Percentiles rank a stretch among this genome's conserved stretches.
phyloP scores from a whole-genome alignment of 768 basidiomycete genomes.

The Amylocystis lapponica region DNA sequence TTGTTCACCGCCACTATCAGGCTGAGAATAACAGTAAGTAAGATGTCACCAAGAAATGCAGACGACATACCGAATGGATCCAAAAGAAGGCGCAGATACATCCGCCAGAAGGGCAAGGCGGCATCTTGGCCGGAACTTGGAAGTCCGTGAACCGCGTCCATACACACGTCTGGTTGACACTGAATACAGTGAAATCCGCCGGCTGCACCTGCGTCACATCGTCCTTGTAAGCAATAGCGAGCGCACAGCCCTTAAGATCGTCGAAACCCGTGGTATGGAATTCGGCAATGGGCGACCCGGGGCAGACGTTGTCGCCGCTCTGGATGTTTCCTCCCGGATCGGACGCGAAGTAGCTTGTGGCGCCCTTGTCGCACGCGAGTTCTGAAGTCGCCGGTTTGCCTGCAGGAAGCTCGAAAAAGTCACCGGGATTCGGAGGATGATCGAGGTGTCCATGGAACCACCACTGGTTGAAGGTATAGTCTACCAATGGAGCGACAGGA shows the following conservation, averaged over 20 bases:
- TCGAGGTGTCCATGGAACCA: conserved; percentile 63
- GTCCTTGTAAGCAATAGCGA: conserved; percentile 75
- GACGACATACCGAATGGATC: conserved; percentile 51
- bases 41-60: too few species aligned
- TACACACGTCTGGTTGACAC: conserved; percentile 70
- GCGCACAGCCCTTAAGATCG: conserved; percentile 57
- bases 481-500: conserved; percentile 39
- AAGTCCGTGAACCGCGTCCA: conserved; percentile 70
- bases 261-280: conserved; percentile 52
- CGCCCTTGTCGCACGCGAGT: conserved; percentile 54
- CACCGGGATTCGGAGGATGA: conserved; percentile 48
- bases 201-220: conserved; percentile 53
- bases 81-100: conserved; percentile 73
- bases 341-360: conserved; percentile 50
- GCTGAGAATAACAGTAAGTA: conserved; percentile 15
- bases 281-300: conserved; percentile 33
- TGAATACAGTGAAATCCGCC: conserved; percentile 67
- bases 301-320: conserved; percentile 48
- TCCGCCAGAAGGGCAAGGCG: conserved; percentile 55
- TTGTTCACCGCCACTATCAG: conserved; percentile 56
- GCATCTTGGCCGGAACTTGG: conserved; percentile 60
- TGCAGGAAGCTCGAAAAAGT: conserved; percentile 56
- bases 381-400: conserved; percentile 49
- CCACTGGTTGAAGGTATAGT: conserved; percentile 38
- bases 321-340: conserved; percentile 50